Evolutionary conservation across 2,329 filamentous ascomycete genomes (phyloP).

Genomic region (Sporothrix sp.): DNA sequence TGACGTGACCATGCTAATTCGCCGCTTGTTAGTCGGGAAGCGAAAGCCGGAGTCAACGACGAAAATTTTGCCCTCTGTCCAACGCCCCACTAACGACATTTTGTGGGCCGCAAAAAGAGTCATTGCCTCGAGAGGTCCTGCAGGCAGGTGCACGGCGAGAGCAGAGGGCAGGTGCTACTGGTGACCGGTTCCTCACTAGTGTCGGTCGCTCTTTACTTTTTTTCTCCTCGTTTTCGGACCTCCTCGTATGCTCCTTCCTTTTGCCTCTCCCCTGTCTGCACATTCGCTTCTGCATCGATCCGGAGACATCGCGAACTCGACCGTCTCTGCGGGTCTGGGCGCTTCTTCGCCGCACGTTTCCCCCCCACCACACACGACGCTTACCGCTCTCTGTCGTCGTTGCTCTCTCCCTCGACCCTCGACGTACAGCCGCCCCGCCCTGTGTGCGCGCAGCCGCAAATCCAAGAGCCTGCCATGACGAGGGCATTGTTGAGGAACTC

Average conservation of each 20-base stretch:
- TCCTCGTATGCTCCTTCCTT: not conserved
- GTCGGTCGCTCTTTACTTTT: not conserved
- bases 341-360: not conserved
- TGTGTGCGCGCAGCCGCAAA: not conserved
- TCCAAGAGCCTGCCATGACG: constrained; percentile 9
- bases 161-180: too few species aligned
- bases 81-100: constrained; percentile 7
- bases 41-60: not conserved
- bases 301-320: constrained; percentile 29
- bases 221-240: not conserved
- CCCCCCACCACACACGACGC: not conserved
- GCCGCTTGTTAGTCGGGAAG: not conserved
- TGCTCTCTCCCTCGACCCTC: not conserved
- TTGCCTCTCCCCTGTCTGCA: not conserved
- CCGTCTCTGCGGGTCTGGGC: constrained; percentile 69
- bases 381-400: not conserved
- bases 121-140: constrained; percentile 2
- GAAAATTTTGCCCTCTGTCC: constrained; percentile 1
- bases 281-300: not conserved
- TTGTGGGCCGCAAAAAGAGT: constrained; percentile 7
- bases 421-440: not conserved
- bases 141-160: too few species aligned
- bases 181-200: too few species aligned
- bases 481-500: constrained; percentile 14
- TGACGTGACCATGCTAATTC: not conserved